Base-by-base conservation (phyloP, 768 basidiomycete genomes). In the Pisolithus sp. region DNA sequence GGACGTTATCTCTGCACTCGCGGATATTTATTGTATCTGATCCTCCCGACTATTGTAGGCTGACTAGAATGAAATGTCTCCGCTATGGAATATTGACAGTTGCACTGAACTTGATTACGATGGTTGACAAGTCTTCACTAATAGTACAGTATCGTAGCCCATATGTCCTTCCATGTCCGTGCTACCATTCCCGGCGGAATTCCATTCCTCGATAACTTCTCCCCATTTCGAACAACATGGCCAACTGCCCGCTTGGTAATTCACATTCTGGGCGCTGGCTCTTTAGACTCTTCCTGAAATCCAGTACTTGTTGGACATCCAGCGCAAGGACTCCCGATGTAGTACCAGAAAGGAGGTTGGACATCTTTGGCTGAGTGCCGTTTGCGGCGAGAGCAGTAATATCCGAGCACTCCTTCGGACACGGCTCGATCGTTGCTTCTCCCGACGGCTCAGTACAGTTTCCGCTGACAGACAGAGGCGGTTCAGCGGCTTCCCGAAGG, bases 161-260 rank as follows among this genome's bases (percentile, higher is more conserved):
- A 45, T 7, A 21, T 24, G 18, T 13, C 42, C 15, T 24, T 17
- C 3, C 23, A 24, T n/a, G 7, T 17, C 24, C 23, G n/a, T 34
- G 28, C 66, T 34, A 65, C 64, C 64, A 64, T 31, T 58, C 53
- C 20, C 62, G 65, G 8, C 56, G 58, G 50, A 65, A 65, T 4
- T 39, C 9, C 57, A 48, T 57, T 24, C 65, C 64, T 13, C 38
- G 51, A 51, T 51, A 64, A 1, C 49, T 47, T 52, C 54, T 60
- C 38, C 62, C 60, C 5, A 57, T 41, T 24, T 65, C 53, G 28
- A 65, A 66, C 45, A 54, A 26, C 51, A 46, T 44, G 30, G 58
- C 51, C 42, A 64, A 52, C 46, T 50, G 55, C 24, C 51, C 50
- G 31, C 47, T 8, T 5, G 44, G 52, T 9, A 34, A 34, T 20